Evolutionary conservation across 73 alveolate species (phyloP).

Genomic region (Blepharisma stoltei): DNA sequence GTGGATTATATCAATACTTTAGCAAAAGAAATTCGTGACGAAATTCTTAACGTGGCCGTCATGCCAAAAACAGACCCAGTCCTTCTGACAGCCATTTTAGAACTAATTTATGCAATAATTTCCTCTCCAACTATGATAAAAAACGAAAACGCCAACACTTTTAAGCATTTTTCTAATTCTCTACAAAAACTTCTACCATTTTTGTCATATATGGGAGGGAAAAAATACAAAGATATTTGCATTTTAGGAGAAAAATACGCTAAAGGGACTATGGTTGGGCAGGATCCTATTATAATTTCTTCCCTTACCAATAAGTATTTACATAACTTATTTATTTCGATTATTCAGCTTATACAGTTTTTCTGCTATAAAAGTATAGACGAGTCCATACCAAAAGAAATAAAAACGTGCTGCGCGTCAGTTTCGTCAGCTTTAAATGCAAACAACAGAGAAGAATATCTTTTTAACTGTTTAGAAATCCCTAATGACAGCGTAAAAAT

Average conservation of each 20-base stretch:
- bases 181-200: conserved; percentile 28
- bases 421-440: conserved; percentile 45
- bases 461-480: conserved; percentile 72
- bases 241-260: conserved; percentile 43
- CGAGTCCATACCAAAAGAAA: neutral
- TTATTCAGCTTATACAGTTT: conserved; percentile 51
- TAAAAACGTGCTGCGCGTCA: neutral
- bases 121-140: neutral
- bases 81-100: neutral
- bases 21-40: conserved; percentile 17
- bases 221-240: conserved; percentile 45
- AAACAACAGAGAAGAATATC: conserved; percentile 65
- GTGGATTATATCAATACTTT: conserved; percentile 9
- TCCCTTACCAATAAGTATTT: conserved; percentile 45
- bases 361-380: conserved; percentile 54
- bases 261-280: conserved; percentile 40
- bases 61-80: conserved; percentile 30
- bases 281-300: conserved; percentile 16
- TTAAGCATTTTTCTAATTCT: conserved; percentile 3
- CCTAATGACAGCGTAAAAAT: conserved; percentile 86
- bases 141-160: neutral
- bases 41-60: neutral
- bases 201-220: conserved; percentile 16
- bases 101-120: neutral
- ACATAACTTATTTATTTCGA: conserved; percentile 51